These are phyloP conservation scores for Leccinum angustisporum DNA, from an alignment of 1,284 basidiomycete genomes.

Conservation along the genomic window DNA sequence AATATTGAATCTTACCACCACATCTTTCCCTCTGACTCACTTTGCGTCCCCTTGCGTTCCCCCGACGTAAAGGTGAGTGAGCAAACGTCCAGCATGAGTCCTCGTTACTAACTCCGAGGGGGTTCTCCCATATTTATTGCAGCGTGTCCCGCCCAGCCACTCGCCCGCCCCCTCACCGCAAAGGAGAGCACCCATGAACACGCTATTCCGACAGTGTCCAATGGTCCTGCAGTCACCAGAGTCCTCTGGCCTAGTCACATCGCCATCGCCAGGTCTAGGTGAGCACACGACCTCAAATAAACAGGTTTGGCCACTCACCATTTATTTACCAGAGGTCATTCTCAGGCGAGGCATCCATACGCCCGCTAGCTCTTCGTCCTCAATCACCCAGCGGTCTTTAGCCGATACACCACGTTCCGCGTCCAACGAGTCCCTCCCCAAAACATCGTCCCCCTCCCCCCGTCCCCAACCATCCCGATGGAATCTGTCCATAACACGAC, in stretches of 20 bases:
- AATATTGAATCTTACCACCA: not conserved
- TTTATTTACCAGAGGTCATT: not conserved
- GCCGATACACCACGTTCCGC: not conserved
- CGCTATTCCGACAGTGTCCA: conserved; percentile 1
- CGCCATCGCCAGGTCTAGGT: conserved; percentile 12
- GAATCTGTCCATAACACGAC: not conserved
- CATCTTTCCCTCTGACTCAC: not conserved
- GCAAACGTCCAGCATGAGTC: not conserved
- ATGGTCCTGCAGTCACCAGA: not conserved
- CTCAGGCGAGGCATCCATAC: not conserved
- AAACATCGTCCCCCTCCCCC: not conserved
- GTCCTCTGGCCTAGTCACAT: not conserved
- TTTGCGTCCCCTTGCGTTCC: not conserved
- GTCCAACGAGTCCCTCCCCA: not conserved
- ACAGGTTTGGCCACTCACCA: conserved; percentile 3
- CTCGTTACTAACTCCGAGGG: not conserved
- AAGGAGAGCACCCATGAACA: not conserved
- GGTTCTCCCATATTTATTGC: not conserved
- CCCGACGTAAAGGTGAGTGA: not conserved
- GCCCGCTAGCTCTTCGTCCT: not conserved
- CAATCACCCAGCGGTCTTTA: not conserved
- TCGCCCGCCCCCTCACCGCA: not conserved
- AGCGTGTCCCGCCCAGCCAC: not conserved
- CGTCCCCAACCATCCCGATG: not conserved
- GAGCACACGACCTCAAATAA: not conserved